phyloP scores from a whole-genome alignment of 441 rosid genomes.

The Erysimum cheiri region DNA sequence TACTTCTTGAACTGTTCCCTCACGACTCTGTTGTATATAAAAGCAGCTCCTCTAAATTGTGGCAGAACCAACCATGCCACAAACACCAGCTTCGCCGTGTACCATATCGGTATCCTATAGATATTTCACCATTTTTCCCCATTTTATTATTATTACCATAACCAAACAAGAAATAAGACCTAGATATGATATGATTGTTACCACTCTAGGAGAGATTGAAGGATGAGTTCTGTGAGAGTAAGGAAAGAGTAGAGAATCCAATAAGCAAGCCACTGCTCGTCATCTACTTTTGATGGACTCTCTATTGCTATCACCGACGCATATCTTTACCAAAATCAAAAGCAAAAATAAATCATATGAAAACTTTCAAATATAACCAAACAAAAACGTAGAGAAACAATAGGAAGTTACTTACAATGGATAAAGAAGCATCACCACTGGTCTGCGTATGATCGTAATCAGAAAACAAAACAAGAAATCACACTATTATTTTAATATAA shows the following conservation, averaged over 20 bases:
- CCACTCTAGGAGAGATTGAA: constrained; percentile 76
- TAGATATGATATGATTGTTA: constrained; percentile 30
- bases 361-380: neutral
- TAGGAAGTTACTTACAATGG: constrained; percentile 65
- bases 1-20: constrained; percentile 59
- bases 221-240: constrained; percentile 73
- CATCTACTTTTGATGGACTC: constrained; percentile 66
- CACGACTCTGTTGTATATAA: constrained; percentile 64
- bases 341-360: neutral
- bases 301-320: constrained; percentile 87
- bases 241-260: constrained; percentile 89
- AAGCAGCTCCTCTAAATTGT: constrained; percentile 86
- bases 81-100: constrained; percentile 63
- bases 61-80: constrained; percentile 90
- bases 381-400: neutral
- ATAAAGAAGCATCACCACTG: constrained; percentile 75
- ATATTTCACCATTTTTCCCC: neutral
- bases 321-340: constrained; percentile 50
- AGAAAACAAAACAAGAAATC: constrained; percentile 7
- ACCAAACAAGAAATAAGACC: neutral
- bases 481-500: too few species aligned
- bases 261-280: constrained; percentile 95
- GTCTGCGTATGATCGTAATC: constrained; percentile 51
- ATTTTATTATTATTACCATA: neutral
- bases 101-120: constrained; percentile 85